Base-by-base conservation (phyloP, 2,329 filamentous ascomycete species). In the Phoma sp. region DNA sequence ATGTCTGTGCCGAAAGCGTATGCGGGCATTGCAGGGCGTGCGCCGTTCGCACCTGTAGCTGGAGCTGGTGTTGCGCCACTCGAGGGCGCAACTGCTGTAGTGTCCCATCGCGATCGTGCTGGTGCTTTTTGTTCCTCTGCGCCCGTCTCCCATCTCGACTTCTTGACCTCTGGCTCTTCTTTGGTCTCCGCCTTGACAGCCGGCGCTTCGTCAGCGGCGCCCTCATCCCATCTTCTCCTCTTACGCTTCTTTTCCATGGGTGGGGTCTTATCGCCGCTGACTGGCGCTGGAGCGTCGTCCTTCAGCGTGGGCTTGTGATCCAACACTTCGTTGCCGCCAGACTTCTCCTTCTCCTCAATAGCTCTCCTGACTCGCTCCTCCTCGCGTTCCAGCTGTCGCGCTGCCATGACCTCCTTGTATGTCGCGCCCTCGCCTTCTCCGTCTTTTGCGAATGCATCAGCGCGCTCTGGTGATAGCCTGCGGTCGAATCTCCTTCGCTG, bases 151-250 rank as follows among this genome's bases (percentile, higher is more conserved):
- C 93, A 98, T 71, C 93, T 86, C 42, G 92, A 96, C 45, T 64
- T 90, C 52, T 64, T 65, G 18, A 59, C 49, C 29, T 64, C 64
- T 17, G 52, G 49, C 29, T 65, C 62, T 38, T 61, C 53, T 37
- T 66, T 61, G 25, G 21, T 43, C 34, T 62, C 66, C 12, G 59
- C 52, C 32, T 70, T 63, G 12, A 53, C 53, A n/a, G 51, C 52
- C 7, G 60, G 45, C 25, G 62, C 56, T 21, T 62, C 76, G 32
- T 84, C 81, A 6, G 54, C 75, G 33, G 84, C 81, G 9, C 83
- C 80, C n/a, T 87, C 87, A 75, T 97, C 93, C 95, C 95, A 99
- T 76, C 95, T 87, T 82, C 96, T 92, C 83, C 96, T 97, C 69
- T 93, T 87, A 83, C 28, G 66, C 61, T 65, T 69, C 77, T 40